Percentiles rank a stretch among this genome's conserved stretches.
Evolutionary conservation across 2,329 filamentous ascomycete genomes (phyloP).

Genomic region (Monilinia fructigena): DNA sequence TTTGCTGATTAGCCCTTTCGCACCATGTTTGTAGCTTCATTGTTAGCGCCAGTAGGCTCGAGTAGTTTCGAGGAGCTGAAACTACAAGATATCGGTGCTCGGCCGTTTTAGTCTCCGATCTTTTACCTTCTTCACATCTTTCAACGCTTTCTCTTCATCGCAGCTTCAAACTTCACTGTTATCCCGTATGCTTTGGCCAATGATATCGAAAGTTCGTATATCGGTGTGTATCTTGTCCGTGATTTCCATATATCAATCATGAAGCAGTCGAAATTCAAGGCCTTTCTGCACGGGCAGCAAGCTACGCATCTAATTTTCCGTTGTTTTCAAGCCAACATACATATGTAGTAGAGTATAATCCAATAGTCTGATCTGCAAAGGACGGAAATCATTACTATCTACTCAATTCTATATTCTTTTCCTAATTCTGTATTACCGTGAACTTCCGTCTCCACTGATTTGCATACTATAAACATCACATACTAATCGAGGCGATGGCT

Average conservation of each 20-base stretch:
- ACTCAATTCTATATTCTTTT: conserved; percentile 1
- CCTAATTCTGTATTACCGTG: conserved; percentile 6
- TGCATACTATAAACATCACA: conserved; percentile 4
- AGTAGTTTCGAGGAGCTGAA: conserved; percentile 11
- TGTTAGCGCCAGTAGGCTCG: background rate
- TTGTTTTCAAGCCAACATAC: conserved; percentile 7
- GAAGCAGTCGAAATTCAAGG: conserved; percentile 3
- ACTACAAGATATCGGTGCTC: conserved; percentile 17
- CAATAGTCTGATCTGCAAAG: conserved; percentile 6
- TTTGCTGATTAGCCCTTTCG: background rate
- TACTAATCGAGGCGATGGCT: conserved; percentile 8
- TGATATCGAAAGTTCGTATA: conserved; percentile 1
- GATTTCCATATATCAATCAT: background rate
- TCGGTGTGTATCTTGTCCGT: conserved; percentile 8
- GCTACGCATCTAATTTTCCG: conserved; percentile 8
- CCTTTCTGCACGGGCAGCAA: conserved; percentile 17
- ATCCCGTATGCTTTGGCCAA: background rate
- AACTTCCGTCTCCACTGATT: conserved; percentile 5
- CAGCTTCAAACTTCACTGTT: background rate
- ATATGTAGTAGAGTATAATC: conserved; percentile 10
- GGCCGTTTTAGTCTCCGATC: conserved; percentile 10
- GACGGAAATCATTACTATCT: conserved; percentile 13
- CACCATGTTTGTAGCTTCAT: background rate
- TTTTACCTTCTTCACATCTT: background rate
- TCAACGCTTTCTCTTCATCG: background rate